Evolutionary conservation across 2,329 filamentous ascomycete genomes (phyloP).

Genomic region (Penicillium palitans): DNA sequence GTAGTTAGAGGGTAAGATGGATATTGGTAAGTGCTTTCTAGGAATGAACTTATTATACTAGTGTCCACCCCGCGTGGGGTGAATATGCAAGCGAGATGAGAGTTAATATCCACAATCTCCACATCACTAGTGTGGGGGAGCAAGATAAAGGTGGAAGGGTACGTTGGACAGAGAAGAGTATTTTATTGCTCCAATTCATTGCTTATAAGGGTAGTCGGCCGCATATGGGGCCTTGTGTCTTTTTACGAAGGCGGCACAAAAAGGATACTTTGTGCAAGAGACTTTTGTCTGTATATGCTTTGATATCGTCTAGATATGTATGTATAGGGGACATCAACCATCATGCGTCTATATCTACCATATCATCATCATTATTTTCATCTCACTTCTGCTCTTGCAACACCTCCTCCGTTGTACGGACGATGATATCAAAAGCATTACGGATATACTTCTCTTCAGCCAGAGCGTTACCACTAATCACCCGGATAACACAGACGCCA

Average conservation of each 20-base stretch:
- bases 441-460: slow-evolving; percentile 72
- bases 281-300: no score
- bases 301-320: background rate
- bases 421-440: slow-evolving; percentile 71
- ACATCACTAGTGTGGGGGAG: slow-evolving; percentile 3
- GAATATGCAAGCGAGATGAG: background rate
- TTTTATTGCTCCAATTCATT: background rate
- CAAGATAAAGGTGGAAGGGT: background rate
- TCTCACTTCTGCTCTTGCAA: slow-evolving; percentile 14
- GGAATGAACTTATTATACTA: background rate
- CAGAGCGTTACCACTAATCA: slow-evolving; percentile 71
- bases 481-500: slow-evolving; percentile 73
- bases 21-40: background rate
- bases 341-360: background rate
- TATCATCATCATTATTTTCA: background rate
- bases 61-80: slow-evolving; percentile 8
- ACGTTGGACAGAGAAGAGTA: background rate
- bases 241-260: no score
- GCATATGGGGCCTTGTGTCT: no score
- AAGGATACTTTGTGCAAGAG: no score
- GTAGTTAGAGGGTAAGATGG: background rate
- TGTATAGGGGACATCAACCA: background rate
- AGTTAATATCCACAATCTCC: background rate
- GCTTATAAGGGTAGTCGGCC: background rate
- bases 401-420: slow-evolving; percentile 62